Percentiles rank a stretch among this genome's conserved stretches.
Conservation (phyloP, 2,329 filamentous ascomycete genomes). For the Fusarium floridanum region DNA sequence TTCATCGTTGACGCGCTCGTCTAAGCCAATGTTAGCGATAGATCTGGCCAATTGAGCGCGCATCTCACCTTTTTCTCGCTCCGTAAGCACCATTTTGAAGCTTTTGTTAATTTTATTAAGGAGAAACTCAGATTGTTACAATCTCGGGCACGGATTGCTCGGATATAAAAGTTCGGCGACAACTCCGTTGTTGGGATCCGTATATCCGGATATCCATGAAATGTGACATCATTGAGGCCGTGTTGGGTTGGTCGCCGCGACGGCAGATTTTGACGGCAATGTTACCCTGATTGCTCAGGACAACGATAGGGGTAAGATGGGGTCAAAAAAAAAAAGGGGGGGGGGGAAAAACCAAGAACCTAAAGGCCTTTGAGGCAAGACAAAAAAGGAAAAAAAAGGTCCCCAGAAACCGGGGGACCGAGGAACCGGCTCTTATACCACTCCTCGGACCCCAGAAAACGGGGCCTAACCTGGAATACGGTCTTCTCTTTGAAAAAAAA, state of each 20-base stretch:
- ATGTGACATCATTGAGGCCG: background rate
- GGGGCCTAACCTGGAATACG: too few species aligned
- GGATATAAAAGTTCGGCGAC: constrained; percentile 1
- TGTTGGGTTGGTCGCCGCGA: background rate
- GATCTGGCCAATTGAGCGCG: accelerated
- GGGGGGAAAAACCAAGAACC: too few species aligned
- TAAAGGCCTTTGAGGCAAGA: too few species aligned
- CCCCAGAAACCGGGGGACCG: too few species aligned
- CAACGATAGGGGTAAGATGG: background rate
- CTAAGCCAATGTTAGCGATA: background rate
- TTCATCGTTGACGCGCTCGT: constrained; percentile 17
- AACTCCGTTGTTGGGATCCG: background rate
- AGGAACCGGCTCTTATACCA: too few species aligned
- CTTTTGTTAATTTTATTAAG: background rate
- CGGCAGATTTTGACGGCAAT: background rate
- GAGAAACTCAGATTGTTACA: background rate
- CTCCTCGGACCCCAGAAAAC: too few species aligned
- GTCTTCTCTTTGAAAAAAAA: too few species aligned
- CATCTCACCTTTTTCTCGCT: constrained; percentile 20
- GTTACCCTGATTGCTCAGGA: background rate
- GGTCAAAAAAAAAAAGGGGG: too few species aligned
- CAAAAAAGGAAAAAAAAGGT: too few species aligned
- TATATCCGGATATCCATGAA: constrained; percentile 3
- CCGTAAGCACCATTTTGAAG: constrained; percentile 7
- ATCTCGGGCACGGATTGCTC: background rate